These are phyloP conservation scores for Chlorella sp. DNA, from an alignment of 139 green algal species.

Conservation along the genomic window DNA sequence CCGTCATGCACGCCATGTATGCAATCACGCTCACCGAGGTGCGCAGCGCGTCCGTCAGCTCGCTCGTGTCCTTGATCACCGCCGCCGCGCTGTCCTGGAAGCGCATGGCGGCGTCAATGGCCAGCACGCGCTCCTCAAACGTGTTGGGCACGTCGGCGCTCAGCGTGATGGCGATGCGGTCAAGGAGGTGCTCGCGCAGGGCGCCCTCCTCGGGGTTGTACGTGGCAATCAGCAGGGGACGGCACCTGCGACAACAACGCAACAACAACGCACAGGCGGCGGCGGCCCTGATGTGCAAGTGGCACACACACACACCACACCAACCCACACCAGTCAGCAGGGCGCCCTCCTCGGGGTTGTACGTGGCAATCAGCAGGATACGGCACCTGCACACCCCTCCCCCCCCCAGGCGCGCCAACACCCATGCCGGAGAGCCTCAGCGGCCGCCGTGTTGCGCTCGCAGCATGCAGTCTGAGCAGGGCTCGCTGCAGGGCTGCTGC, in stretches of 20 bases:
- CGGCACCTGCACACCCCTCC: conserved; percentile 79
- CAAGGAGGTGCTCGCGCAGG: conserved; percentile 95
- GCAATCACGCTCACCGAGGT: conserved; percentile 49
- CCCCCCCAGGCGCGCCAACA: too few species aligned
- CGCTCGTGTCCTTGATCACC: conserved; percentile 61
- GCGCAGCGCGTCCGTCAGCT: conserved; percentile 79
- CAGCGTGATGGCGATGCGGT: conserved; percentile 94
- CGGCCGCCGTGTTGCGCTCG: too few species aligned
- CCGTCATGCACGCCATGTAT: too few species aligned
- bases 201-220: conserved; percentile 97
- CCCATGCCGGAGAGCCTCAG: too few species aligned
- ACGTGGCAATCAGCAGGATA: conserved; percentile 95
- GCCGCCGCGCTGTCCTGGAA: conserved; percentile 44
- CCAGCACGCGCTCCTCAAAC: conserved; percentile 75
- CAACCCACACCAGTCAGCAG: too few species aligned
- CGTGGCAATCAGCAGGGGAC: conserved; percentile 93
- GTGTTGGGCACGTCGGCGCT: conserved; percentile 70
- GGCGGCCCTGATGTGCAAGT: neutral
- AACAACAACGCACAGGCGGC: neutral
- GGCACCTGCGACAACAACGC: too few species aligned
- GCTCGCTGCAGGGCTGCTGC: too few species aligned
- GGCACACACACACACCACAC: too few species aligned
- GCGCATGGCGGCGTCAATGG: conserved; percentile 66
- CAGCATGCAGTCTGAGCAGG: too few species aligned
- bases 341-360: conserved; percentile 96